Percentiles rank a stretch among this genome's conserved stretches.
Conservation (phyloP, 441 rosid species). For the Theobroma grandiflorum region DNA sequence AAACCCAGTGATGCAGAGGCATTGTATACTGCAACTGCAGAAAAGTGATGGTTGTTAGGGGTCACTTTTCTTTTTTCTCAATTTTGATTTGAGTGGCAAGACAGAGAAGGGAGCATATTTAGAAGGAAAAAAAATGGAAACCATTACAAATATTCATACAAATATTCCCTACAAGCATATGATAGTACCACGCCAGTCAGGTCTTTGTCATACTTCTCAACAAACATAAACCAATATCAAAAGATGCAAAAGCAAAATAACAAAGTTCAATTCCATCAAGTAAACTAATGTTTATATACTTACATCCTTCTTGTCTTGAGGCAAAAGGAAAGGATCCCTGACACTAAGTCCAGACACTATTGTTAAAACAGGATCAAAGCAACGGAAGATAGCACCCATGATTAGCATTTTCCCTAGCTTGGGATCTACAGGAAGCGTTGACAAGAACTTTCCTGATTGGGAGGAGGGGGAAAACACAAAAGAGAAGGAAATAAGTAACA, state of each 20-base stretch:
- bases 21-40: background rate
- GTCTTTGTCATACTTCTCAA: conserved; percentile 10
- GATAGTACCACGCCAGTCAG: background rate
- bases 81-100: background rate
- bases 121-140: conserved; percentile 3
- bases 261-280: background rate
- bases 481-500: conserved; percentile 18
- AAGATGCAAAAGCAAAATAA: background rate
- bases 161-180: background rate
- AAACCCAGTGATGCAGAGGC: background rate
- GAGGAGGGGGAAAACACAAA: conserved; percentile 19
- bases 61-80: background rate
- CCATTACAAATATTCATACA: background rate
- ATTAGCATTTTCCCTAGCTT: conserved; percentile 99
- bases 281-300: conserved; percentile 37
- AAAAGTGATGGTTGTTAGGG: background rate
- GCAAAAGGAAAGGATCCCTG: conserved; percentile 98
- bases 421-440: conserved; percentile 98
- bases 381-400: conserved; percentile 94
- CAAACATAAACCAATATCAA: conserved; percentile 8
- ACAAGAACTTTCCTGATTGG: conserved; percentile 75
- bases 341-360: conserved; percentile 98
- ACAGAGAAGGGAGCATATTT: background rate
- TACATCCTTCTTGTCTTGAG: conserved; percentile 98
- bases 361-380: conserved; percentile 96